A percentile compares a stretch with the other conserved stretches of the same genome.
These are phyloP conservation scores for Neocucurbitaria cava DNA, from an alignment of 2,329 filamentous ascomycete genomes.

Conservation along the genomic window DNA sequence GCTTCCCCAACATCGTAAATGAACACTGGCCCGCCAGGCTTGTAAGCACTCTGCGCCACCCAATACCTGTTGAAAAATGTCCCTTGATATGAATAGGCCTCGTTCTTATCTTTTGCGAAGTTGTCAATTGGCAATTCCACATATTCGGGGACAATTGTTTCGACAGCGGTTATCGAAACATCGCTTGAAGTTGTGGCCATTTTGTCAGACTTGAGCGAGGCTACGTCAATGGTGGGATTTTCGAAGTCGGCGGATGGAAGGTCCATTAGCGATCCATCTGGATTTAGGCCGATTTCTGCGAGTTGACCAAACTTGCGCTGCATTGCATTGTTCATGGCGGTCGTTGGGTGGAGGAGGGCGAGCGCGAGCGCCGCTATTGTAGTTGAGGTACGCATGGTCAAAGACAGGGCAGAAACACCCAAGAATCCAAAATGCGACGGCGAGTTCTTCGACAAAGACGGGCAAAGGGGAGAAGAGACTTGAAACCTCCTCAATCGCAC, in stretches of 20 bases:
- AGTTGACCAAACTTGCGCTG: slow-evolving; percentile 30
- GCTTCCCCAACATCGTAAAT: slow-evolving; percentile 48
- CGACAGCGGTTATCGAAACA: slow-evolving; percentile 3
- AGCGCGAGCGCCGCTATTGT: slow-evolving; percentile 34
- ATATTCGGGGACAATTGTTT: slow-evolving; percentile 39
- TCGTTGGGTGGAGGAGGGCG: slow-evolving; percentile 27
- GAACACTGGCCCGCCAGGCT: slow-evolving; percentile 47
- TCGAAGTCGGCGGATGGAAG: not conserved
- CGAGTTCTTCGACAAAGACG: not conserved
- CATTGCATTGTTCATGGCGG: slow-evolving; percentile 30
- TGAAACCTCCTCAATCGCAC: not conserved
- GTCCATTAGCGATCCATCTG: slow-evolving; percentile 40
- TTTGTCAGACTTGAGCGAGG: slow-evolving; percentile 9
- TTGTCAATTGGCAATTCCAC: slow-evolving; percentile 47
- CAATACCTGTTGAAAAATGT: slow-evolving; percentile 49
- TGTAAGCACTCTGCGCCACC: slow-evolving; percentile 43
- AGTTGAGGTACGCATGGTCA: slow-evolving; percentile 33
- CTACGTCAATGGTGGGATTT: not conserved
- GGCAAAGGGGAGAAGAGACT: not conserved
- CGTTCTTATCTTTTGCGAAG: slow-evolving; percentile 37
- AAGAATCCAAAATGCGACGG: not conserved
- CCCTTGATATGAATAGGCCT: slow-evolving; percentile 21
- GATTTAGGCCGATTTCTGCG: slow-evolving; percentile 43
- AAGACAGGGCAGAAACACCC: not conserved
- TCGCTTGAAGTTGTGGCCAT: slow-evolving; percentile 2